These are phyloP conservation scores for Ajuga reptans DNA, from an alignment of 305 asterid genomes.

Conservation along the genomic window DNA sequence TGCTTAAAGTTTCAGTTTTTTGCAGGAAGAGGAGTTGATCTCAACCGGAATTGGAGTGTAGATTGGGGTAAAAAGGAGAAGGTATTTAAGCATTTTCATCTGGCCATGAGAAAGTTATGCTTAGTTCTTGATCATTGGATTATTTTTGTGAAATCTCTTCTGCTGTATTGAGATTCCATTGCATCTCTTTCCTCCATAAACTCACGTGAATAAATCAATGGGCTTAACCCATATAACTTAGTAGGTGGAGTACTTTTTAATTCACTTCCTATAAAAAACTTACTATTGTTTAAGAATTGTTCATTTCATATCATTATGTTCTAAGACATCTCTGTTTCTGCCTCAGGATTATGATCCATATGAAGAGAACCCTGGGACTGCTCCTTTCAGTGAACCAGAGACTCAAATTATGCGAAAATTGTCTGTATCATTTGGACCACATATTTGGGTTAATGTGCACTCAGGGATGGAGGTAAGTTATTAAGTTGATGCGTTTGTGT, in stretches of 20 bases:
- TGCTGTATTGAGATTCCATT: neutral
- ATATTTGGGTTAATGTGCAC: constrained; percentile 95
- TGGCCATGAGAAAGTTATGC: neutral
- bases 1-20: constrained; percentile 19
- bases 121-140: neutral
- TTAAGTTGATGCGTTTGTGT: neutral
- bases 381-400: constrained; percentile 97
- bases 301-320: neutral
- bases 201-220: neutral
- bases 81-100: constrained; percentile 35
- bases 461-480: constrained; percentile 89
- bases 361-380: constrained; percentile 87
- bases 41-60: constrained; percentile 92
- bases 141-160: constrained; percentile 8
- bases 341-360: constrained; percentile 91
- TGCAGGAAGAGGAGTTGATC: constrained; percentile 97
- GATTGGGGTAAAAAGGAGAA: constrained; percentile 98
- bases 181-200: neutral
- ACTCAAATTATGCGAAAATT: constrained; percentile 79
- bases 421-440: constrained; percentile 76
- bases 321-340: constrained; percentile 18
- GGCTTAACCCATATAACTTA: neutral
- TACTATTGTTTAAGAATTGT: neutral
- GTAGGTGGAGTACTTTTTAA: constrained; percentile 3
- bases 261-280: neutral